Base-by-base conservation (phyloP, 441 rosid genomes). In the Geranium incanum region DNA sequence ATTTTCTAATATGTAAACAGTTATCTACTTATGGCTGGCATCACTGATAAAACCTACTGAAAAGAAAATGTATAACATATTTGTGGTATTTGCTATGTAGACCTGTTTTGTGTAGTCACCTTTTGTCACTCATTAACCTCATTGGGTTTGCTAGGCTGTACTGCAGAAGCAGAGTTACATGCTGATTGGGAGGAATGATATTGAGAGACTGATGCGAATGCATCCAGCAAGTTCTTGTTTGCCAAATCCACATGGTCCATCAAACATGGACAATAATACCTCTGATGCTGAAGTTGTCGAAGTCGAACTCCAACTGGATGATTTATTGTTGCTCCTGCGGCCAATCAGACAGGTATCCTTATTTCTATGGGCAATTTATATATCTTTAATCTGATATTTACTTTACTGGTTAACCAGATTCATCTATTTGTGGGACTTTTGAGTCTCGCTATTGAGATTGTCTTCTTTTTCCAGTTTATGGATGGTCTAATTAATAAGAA, bases 91-190 rank as follows among this genome's bases (percentile, higher is more conserved):
- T 55, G 21, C 62, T 55, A 55, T 15, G 21, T 1, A n/a, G 19
- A 55, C 62, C 62, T 55, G 62, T 55, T 19, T 55, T 55, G 12
- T 48, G 36, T 11, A 41, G 50, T 48, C 37, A 63, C 69, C 71
- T 57, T 65, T 75, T 72, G 72, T 70, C 70, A 64, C 70, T 72
- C 68, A 52, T 71, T 39, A 60, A 69, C 68, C 69, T 76, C 69
- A 66, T 68, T 79, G 73, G 70, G 64, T 63, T 74, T 73, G 71
- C 81, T 78, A 95, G 99, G 98, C 99, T 67, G 98, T 95, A 81
- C 93, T 95, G 71, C 97, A 95, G 86, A 95, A 93, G 85, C 97
- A 86, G 79, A 95, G 98, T 82, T 93, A 93, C 78, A 91, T 88
- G 98, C 86, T 95, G 71, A 93, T 95, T 70, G 99, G 95, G 75